Percentiles rank a stretch among this genome's conserved stretches.
These are phyloP conservation scores for Pistacia vera DNA, from an alignment of 345 rosid species.

Conservation along the genomic window DNA sequence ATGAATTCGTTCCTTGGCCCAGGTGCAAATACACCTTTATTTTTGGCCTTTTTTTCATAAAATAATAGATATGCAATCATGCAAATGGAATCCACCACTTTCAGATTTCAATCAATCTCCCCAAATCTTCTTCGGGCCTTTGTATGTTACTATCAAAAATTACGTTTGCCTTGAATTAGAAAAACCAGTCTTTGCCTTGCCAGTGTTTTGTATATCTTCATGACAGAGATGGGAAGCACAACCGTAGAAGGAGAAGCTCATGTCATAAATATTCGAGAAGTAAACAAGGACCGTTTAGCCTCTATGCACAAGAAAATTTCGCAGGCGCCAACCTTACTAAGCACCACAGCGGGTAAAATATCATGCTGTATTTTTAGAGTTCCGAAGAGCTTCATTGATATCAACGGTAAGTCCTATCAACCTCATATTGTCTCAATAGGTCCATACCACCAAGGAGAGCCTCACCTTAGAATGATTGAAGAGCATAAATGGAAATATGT, in stretches of 20 bases:
- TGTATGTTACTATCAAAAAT: no score
- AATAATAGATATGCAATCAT: no score
- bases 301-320: constrained; percentile 45
- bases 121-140: no score
- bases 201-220: no score
- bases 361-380: constrained; percentile 56
- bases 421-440: constrained; percentile 79
- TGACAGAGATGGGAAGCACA: constrained; percentile 13
- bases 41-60: neutral
- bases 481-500: constrained; percentile 85
- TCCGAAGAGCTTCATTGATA: constrained; percentile 45
- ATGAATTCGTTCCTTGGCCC: no score
- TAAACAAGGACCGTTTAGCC: constrained; percentile 32
- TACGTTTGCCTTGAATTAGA: no score
- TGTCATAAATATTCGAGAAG: constrained; percentile 28
- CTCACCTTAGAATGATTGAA: constrained; percentile 58
- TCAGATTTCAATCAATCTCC: neutral
- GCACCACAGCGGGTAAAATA: constrained; percentile 36
- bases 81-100: neutral
- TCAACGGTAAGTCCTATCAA: constrained; percentile 59
- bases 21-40: no score
- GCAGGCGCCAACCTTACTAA: constrained; percentile 42
- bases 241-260: constrained; percentile 19
- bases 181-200: no score
- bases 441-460: constrained; percentile 62